Evolutionary conservation across 768 basidiomycete genomes (phyloP).

Genomic region (Hericium erinaceus): DNA sequence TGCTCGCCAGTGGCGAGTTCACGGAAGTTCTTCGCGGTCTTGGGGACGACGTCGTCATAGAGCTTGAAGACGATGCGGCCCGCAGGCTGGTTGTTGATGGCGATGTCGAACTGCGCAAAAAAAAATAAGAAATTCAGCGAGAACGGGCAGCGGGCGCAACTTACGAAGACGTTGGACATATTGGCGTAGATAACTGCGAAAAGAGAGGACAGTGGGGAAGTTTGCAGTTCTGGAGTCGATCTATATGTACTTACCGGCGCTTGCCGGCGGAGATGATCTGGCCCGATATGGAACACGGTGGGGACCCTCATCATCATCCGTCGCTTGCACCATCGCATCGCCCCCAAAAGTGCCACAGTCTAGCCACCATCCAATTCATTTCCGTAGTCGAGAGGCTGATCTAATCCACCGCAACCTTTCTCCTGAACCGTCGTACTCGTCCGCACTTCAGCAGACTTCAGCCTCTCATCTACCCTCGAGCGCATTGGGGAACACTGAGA

Average conservation of each 20-base stretch:
- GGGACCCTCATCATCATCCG: not conserved
- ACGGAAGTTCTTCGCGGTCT: slow-evolving; percentile 74
- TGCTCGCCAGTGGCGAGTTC: slow-evolving; percentile 61
- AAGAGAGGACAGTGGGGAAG: not conserved
- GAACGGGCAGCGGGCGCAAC: not conserved
- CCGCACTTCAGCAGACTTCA: not conserved
- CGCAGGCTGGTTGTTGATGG: slow-evolving; percentile 47
- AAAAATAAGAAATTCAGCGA: not conserved
- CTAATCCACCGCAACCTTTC: not conserved
- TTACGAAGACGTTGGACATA: slow-evolving; percentile 20
- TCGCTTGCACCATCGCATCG: not conserved
- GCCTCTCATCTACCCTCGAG: not conserved
- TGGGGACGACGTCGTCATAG: slow-evolving; percentile 75
- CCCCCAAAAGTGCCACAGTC: not conserved
- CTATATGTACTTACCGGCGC: not conserved
- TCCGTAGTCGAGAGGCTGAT: not conserved
- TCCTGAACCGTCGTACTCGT: not conserved
- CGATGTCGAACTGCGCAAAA: slow-evolving; percentile 46
- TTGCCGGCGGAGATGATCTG: slow-evolving; percentile 1
- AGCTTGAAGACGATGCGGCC: slow-evolving; percentile 80
- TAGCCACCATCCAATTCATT: not conserved
- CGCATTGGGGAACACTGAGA: not conserved
- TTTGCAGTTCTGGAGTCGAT: not conserved
- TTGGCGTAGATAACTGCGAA: not conserved
- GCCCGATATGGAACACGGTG: not conserved